Evolutionary conservation across 1,139 yeast genomes (phyloP).

Genomic region (Candida sp.): DNA sequence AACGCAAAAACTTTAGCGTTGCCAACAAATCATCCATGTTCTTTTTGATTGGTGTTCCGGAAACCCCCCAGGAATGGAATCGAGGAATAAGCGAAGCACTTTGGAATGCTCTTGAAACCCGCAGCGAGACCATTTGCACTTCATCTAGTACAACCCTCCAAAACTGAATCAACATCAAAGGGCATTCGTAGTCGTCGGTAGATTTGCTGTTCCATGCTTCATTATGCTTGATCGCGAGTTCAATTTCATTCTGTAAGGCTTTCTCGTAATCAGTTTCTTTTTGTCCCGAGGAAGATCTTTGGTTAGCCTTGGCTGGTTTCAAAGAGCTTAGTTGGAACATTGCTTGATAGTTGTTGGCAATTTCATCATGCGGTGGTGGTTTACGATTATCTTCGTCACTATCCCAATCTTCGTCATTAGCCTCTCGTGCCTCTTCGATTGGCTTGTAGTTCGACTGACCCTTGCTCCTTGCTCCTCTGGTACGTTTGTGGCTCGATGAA

Average conservation of each 20-base stretch:
- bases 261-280: constrained; percentile 38
- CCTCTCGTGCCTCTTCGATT: constrained; percentile 15
- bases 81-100: constrained; percentile 84
- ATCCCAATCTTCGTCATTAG: constrained; percentile 12
- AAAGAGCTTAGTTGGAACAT: constrained; percentile 30
- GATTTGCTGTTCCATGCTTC: constrained; percentile 27
- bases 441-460: constrained; percentile 15
- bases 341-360: constrained; percentile 27
- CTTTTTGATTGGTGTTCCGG: constrained; percentile 89
- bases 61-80: constrained; percentile 94
- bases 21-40: constrained; percentile 72
- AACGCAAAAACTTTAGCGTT: constrained; percentile 65
- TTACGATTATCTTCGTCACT: constrained; percentile 2
- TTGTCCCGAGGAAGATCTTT: constrained; percentile 21
- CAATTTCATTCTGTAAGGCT: constrained; percentile 41
- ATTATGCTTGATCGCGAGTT: constrained; percentile 35
- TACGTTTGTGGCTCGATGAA: constrained; percentile 61
- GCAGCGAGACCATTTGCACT: constrained; percentile 88
- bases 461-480: constrained; percentile 38
- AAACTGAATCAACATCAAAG: constrained; percentile 82
- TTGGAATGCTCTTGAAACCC: constrained; percentile 75
- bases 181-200: constrained; percentile 68
- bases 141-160: constrained; percentile 93
- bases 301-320: constrained; percentile 36
- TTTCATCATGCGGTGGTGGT: constrained; percentile 6